Evolutionary conservation across 148 eudicot genomes (phyloP).

Genomic region (Chenopodium album): DNA sequence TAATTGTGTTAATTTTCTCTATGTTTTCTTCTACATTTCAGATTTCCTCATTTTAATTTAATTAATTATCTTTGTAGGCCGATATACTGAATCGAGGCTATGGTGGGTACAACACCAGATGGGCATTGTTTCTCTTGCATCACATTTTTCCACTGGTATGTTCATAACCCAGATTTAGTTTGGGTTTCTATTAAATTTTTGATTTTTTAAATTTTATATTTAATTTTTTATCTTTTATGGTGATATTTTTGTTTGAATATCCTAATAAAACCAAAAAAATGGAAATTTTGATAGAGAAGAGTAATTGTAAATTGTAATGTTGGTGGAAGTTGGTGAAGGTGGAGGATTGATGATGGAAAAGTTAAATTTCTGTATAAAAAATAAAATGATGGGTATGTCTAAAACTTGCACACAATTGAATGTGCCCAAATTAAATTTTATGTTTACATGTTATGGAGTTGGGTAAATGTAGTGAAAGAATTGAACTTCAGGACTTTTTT

Average conservation of each 20-base stretch:
- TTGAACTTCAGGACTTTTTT: neutral
- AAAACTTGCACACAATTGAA: too few relatives aligned
- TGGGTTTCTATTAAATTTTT: too few relatives aligned
- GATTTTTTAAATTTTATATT: neutral
- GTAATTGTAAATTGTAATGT: neutral
- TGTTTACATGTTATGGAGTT: neutral
- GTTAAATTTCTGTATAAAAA: neutral
- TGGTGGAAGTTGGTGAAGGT: neutral
- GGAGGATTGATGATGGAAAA: too few relatives aligned
- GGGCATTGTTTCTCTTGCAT: slow-evolving; percentile 77
- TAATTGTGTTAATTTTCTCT: neutral
- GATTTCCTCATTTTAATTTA: neutral
- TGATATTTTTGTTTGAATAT: neutral
- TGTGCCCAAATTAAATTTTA: too few relatives aligned
- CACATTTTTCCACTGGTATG: slow-evolving; percentile 80
- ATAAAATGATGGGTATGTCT: neutral
- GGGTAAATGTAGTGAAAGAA: neutral
- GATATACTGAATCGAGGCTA: slow-evolving; percentile 75
- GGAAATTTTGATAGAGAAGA: neutral
- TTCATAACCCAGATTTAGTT: too few relatives aligned
- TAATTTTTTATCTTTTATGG: neutral
- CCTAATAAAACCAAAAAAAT: neutral
- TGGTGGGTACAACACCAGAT: slow-evolving; percentile 81
- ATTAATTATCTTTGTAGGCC: slow-evolving; percentile 39
- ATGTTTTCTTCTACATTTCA: neutral